Percentiles rank a stretch among this genome's conserved stretches.
Conservation (phyloP, 2,329 filamentous ascomycete genomes). For the Chrysoporthe cubensis region DNA sequence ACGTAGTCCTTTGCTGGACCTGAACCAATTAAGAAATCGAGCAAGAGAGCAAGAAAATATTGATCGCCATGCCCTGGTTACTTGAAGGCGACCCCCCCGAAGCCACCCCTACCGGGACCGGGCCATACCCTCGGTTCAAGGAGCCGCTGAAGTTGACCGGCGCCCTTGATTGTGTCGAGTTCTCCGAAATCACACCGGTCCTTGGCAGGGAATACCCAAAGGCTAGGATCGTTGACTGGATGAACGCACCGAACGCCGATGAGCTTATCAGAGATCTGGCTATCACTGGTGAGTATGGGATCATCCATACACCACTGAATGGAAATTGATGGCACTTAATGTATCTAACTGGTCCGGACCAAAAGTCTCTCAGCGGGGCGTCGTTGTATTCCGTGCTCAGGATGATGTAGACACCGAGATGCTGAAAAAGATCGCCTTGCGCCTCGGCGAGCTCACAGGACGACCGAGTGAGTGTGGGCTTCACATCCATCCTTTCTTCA, state of each 20-base stretch:
- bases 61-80: too few relatives aligned
- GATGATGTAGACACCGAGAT: constrained; percentile 63
- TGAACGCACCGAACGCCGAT: constrained; percentile 59
- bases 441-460: constrained; percentile 56
- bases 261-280: constrained; percentile 62
- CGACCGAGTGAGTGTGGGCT: constrained; percentile 41
- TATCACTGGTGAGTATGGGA: constrained; percentile 53
- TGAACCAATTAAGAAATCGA: too few relatives aligned
- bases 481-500: constrained; percentile 64
- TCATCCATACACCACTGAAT: too few relatives aligned
- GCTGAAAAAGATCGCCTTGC: constrained; percentile 67
- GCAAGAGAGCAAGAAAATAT: too few relatives aligned
- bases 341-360: too few relatives aligned
- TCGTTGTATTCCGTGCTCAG: constrained; percentile 72
- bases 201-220: constrained; percentile 41
- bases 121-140: neutral
- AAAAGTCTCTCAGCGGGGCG: constrained; percentile 68
- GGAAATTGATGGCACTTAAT: too few relatives aligned
- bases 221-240: constrained; percentile 55
- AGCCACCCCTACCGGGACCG: too few relatives aligned
- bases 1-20: too few relatives aligned
- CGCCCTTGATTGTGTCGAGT: constrained; percentile 37
- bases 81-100: too few relatives aligned
- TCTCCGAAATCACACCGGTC: constrained; percentile 39
- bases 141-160: constrained; percentile 19